Percentiles rank a stretch among this genome's conserved stretches.
Conservation (phyloP, 257 asterid genomes). For the Gynochthodes officinalis region DNA sequence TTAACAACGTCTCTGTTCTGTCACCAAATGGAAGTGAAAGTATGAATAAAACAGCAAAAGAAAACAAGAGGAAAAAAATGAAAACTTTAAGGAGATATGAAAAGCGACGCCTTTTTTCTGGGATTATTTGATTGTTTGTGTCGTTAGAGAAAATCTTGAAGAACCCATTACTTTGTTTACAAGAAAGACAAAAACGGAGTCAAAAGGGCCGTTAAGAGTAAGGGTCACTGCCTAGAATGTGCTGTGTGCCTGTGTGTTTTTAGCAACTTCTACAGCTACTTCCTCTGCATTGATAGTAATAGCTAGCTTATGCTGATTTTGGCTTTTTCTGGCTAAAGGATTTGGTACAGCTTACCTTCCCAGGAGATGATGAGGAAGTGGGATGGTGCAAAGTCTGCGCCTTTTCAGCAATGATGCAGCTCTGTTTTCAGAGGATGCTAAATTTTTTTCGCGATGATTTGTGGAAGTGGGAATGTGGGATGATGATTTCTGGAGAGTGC, state of each 20-base stretch:
- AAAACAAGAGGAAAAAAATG: background rate
- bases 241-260: background rate
- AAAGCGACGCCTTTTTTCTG: background rate
- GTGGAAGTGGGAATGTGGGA: background rate
- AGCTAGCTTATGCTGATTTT: background rate
- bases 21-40: background rate
- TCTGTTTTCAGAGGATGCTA: background rate
- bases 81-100: background rate
- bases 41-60: background rate
- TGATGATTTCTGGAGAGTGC: no score
- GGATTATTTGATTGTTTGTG: background rate
- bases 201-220: background rate
- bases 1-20: background rate
- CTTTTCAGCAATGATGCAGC: background rate
- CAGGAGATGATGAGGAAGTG: background rate
- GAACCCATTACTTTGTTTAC: conserved; percentile 10
- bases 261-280: background rate
- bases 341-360: background rate
- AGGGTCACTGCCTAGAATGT: background rate
- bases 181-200: background rate
- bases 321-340: background rate
- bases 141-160: background rate
- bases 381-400: background rate
- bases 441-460: background rate
- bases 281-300: background rate